Evolutionary conservation across 371 early-diverging fungal species (phyloP).

Genomic region (Sporodiniella umbellata): DNA sequence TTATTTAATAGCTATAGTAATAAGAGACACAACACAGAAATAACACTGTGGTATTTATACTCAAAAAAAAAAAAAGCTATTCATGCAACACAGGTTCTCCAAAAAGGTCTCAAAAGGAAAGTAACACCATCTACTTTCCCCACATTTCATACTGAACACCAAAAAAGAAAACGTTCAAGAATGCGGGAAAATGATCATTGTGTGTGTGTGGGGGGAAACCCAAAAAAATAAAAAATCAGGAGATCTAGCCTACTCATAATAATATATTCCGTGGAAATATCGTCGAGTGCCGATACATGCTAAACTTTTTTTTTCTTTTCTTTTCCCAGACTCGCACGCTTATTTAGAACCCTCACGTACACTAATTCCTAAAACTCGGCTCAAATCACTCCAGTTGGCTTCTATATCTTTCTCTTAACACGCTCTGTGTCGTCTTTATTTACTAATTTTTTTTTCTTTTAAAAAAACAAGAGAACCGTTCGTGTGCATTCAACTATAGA

Average conservation of each 20-base stretch:
- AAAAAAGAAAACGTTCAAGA: slow-evolving; percentile 3
- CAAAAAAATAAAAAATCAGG: too few species aligned
- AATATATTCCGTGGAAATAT: neutral
- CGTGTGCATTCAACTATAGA: too few species aligned
- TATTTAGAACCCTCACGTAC: too few species aligned
- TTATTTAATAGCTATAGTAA: neutral
- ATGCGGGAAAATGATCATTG: neutral
- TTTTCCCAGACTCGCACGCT: slow-evolving; percentile 1
- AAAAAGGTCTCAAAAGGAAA: slow-evolving; percentile 16
- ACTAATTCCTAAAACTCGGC: too few species aligned
- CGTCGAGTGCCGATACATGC: neutral
- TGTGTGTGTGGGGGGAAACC: too few species aligned
- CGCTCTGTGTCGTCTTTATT: too few species aligned
- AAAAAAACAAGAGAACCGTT: too few species aligned
- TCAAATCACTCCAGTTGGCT: too few species aligned
- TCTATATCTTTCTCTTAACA: too few species aligned
- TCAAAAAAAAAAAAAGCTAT: slow-evolving; percentile 1
- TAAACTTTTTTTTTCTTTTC: neutral
- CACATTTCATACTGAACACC: slow-evolving; percentile 11
- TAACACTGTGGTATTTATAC: slow-evolving; percentile 6
- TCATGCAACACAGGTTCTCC: slow-evolving; percentile 10
- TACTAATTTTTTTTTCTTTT: too few species aligned
- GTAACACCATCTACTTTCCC: slow-evolving; percentile 16
- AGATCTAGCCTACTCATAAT: too few species aligned
- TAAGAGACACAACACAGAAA: neutral